These are phyloP conservation scores for Hypericum androsaemum DNA, from an alignment of 345 rosid genomes.

Conservation along the genomic window DNA sequence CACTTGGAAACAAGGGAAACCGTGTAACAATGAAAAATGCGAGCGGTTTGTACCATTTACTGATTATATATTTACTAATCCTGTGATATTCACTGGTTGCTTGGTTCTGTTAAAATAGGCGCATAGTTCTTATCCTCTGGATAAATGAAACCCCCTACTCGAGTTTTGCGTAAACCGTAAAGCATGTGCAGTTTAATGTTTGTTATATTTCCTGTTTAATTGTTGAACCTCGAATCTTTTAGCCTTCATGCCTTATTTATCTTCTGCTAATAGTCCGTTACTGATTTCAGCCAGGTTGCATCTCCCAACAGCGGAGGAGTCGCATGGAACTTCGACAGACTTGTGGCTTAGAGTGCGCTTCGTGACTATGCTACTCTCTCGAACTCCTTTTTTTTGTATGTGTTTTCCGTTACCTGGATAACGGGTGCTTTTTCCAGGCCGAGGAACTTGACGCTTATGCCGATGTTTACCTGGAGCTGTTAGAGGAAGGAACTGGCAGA, in stretches of 20 bases:
- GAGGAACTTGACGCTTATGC: constrained; percentile 70
- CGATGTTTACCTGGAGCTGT: constrained; percentile 53
- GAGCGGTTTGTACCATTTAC: constrained; percentile 40
- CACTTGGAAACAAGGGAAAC: constrained; percentile 68
- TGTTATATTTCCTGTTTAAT: too few species aligned
- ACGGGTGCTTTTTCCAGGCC: constrained; percentile 34
- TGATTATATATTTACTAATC: constrained; percentile 6
- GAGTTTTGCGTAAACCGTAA: too few species aligned
- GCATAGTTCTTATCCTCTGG: too few species aligned
- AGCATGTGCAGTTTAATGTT: too few species aligned
- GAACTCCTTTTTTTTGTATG: neutral
- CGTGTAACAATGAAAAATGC: constrained; percentile 70
- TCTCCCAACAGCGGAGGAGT: constrained; percentile 60
- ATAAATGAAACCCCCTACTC: too few species aligned
- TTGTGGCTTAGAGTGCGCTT: constrained; percentile 72
- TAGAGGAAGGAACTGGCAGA: constrained; percentile 73
- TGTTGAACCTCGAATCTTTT: neutral
- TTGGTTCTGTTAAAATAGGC: neutral
- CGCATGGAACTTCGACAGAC: constrained; percentile 74
- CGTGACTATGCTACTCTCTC: neutral
- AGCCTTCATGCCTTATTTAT: neutral
- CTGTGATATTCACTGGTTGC: constrained; percentile 7
- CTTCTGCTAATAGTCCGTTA: neutral
- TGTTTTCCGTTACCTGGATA: constrained; percentile 5
- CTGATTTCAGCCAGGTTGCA: constrained; percentile 58